A percentile compares a stretch with the other conserved stretches of the same genome.
Conservation (phyloP, 164 flowering plant genomes). For the Nelumbo lutea region DNA sequence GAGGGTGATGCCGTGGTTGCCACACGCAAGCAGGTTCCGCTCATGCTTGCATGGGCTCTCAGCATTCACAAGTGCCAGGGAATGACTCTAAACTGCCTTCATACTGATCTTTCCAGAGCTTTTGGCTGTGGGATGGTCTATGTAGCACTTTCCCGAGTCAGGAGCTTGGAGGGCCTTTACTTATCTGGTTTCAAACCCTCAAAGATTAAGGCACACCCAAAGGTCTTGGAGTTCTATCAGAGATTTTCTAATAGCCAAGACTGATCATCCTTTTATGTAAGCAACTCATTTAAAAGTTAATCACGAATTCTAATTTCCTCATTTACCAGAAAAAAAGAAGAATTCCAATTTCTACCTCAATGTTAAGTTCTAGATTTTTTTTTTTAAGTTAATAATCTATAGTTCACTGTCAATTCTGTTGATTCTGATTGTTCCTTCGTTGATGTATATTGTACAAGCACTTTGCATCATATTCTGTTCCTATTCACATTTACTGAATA, state of each 20-base stretch:
- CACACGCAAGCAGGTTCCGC: constrained; percentile 48
- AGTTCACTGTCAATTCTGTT: too few species aligned
- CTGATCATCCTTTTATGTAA: background rate
- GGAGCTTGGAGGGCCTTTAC: constrained; percentile 46
- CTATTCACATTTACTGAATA: too few species aligned
- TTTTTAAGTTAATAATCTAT: too few species aligned
- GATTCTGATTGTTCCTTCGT: too few species aligned
- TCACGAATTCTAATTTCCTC: too few species aligned
- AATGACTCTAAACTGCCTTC: constrained; percentile 47
- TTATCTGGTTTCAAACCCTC: constrained; percentile 46
- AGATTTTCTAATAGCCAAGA: constrained; percentile 4
- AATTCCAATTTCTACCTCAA: too few species aligned
- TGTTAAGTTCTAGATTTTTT: too few species aligned
- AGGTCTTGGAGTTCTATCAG: constrained; percentile 46
- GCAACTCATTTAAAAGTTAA: too few species aligned
- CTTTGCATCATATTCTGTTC: too few species aligned
- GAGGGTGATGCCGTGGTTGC: constrained; percentile 41
- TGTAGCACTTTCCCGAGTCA: constrained; percentile 64
- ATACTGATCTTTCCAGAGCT: constrained; percentile 50
- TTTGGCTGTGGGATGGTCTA: constrained; percentile 70
- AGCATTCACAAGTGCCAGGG: constrained; percentile 82
- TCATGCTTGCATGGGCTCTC: constrained; percentile 60
- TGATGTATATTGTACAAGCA: too few species aligned
- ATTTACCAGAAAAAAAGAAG: too few species aligned
- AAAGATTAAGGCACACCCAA: constrained; percentile 55